These are phyloP conservation scores for Pichia sp. DNA, from an alignment of 1,139 yeast species.

Conservation along the genomic window DNA sequence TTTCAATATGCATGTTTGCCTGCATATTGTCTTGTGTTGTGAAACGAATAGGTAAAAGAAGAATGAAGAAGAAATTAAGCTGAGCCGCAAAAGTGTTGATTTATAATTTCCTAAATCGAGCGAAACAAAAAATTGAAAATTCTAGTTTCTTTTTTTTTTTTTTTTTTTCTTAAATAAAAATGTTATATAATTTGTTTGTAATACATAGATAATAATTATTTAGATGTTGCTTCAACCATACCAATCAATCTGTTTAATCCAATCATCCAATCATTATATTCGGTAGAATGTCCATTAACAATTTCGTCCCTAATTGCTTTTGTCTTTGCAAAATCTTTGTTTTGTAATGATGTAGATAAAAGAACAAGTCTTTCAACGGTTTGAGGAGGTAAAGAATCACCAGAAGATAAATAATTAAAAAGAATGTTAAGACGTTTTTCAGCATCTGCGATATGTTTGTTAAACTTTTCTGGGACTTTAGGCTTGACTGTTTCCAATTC, in stretches of 20 bases:
- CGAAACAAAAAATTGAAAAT: too few species aligned
- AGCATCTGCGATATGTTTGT: conserved; percentile 73
- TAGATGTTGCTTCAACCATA: conserved; percentile 35
- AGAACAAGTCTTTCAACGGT: conserved; percentile 49
- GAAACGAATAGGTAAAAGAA: too few species aligned
- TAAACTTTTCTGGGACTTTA: conserved; percentile 65
- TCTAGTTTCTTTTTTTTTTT: too few species aligned
- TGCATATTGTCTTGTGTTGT: too few species aligned
- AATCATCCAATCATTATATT: conserved; percentile 88
- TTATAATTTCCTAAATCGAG: too few species aligned
- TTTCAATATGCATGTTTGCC: too few species aligned
- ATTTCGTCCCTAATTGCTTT: conserved; percentile 51
- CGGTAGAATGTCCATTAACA: conserved; percentile 60
- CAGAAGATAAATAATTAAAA: conserved; percentile 75
- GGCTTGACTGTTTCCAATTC: conserved; percentile 65
- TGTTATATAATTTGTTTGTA: neutral
- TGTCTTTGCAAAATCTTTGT: conserved; percentile 57
- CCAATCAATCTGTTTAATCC: conserved; percentile 87
- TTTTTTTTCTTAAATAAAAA: too few species aligned
- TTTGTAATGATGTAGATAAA: conserved; percentile 46
- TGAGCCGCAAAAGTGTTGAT: too few species aligned
- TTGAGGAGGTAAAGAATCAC: conserved; percentile 55
- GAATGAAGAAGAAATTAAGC: too few species aligned
- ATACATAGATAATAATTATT: conserved; percentile 1
- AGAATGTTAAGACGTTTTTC: conserved; percentile 73